Percentiles rank a stretch among this genome's conserved stretches.
phyloP scores from a whole-genome alignment of 1,284 basidiomycete species.

The Filobasidium uniguttulatum region DNA sequence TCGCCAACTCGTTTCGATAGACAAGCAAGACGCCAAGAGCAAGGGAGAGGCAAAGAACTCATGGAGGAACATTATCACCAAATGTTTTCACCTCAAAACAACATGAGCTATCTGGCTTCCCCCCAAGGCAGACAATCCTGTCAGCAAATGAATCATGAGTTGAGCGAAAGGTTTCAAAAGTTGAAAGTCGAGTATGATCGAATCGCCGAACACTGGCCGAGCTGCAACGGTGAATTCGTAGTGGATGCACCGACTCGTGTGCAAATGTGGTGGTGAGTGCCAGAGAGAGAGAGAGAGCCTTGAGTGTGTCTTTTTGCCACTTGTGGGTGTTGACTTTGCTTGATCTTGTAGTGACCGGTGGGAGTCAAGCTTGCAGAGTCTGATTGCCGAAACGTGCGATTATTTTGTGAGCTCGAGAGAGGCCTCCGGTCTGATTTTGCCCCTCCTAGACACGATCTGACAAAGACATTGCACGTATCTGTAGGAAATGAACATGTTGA shows the following conservation, averaged over 20 bases:
- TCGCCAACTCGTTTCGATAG: neutral
- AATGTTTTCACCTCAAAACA: neutral
- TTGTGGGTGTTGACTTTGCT: neutral
- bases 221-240: neutral
- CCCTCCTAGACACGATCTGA: neutral
- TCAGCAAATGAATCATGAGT: constrained; percentile 7
- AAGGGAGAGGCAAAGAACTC: too few species aligned
- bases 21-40: too few species aligned
- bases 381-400: constrained; percentile 5
- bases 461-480: too few species aligned
- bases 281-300: neutral
- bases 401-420: constrained; percentile 1
- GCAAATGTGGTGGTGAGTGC: constrained; percentile 2
- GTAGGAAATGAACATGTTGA: constrained; percentile 5
- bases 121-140: neutral
- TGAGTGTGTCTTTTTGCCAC: neutral
- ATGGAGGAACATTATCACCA: neutral
- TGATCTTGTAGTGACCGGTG: neutral
- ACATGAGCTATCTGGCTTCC: neutral
- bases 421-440: neutral
- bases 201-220: neutral
- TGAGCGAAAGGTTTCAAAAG: neutral
- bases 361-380: neutral
- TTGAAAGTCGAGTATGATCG: neutral
- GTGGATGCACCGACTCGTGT: neutral